phyloP scores from a whole-genome alignment of 1,284 basidiomycete genomes.

The Ceratobasidium sp. region DNA sequence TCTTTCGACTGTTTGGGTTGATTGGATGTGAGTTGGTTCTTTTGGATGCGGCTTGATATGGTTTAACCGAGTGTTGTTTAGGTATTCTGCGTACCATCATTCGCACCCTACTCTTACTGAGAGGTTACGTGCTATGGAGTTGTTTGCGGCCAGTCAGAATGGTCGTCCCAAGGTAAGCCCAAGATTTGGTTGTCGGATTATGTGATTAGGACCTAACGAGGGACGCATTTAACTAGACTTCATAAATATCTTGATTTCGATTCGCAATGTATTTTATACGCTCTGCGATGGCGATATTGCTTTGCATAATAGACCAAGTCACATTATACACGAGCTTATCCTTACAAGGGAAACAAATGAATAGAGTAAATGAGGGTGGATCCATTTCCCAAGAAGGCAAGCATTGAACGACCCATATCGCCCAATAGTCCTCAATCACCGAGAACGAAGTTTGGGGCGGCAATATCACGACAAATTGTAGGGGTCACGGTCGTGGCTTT shows the following conservation, averaged over 20 bases:
- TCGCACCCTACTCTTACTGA: constrained; percentile 91
- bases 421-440: no score
- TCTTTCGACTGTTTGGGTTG: constrained; percentile 86
- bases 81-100: constrained; percentile 90
- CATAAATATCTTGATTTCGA: neutral
- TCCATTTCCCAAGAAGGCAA: no score
- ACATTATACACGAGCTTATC: no score
- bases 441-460: no score
- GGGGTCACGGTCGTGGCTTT: no score
- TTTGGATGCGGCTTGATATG: neutral
- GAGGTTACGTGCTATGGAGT: constrained; percentile 77
- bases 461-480: no score
- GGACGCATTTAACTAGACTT: neutral
- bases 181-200: neutral
- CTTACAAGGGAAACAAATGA: no score
- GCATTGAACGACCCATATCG: no score
- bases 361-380: no score
- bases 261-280: constrained; percentile 10
- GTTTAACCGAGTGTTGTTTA: constrained; percentile 47
- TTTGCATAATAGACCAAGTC: constrained; percentile 1
- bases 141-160: constrained; percentile 49
- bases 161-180: constrained; percentile 30
- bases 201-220: neutral
- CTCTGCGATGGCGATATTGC: neutral
- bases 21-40: constrained; percentile 70